These are phyloP conservation scores for Pulveroboletus sp. DNA, from an alignment of 1,284 basidiomycete genomes.

Conservation along the genomic window DNA sequence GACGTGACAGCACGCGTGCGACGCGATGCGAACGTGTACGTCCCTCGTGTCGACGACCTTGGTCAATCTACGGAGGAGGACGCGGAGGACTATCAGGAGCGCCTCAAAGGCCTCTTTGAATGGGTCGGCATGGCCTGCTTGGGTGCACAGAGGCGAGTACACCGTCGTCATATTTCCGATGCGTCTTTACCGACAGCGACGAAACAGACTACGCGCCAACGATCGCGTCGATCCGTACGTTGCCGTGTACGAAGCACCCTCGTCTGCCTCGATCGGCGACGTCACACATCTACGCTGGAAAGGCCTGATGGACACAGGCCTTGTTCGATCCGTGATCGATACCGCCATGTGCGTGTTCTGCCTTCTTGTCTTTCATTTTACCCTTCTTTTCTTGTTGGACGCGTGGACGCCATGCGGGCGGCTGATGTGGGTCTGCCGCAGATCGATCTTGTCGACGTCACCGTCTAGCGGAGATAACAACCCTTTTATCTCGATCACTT, in stretches of 20 bases:
- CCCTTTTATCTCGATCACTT: slow-evolving; percentile 17
- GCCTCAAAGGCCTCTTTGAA: slow-evolving; percentile 54
- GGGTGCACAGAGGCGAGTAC: slow-evolving; percentile 42
- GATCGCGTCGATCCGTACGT: slow-evolving; percentile 49
- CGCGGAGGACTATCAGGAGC: slow-evolving; percentile 50
- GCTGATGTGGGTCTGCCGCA: slow-evolving; percentile 4
- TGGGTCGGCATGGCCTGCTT: slow-evolving; percentile 67
- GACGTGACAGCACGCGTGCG: slow-evolving; percentile 16
- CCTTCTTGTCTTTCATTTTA: background rate
- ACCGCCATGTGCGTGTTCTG: slow-evolving; percentile 37
- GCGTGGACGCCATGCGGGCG: slow-evolving; percentile 2
- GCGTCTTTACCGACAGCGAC: background rate
- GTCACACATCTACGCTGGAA: slow-evolving; percentile 57
- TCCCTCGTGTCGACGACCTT: slow-evolving; percentile 39
- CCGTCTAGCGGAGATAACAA: slow-evolving; percentile 1
- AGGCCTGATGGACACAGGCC: slow-evolving; percentile 53
- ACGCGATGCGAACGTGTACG: slow-evolving; percentile 33
- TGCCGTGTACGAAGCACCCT: slow-evolving; percentile 42
- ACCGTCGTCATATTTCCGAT: background rate
- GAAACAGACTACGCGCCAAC: slow-evolving; percentile 39
- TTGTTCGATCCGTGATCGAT: slow-evolving; percentile 53
- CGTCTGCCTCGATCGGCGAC: slow-evolving; percentile 44
- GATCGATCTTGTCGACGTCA: slow-evolving; percentile 20
- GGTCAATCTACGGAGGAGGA: slow-evolving; percentile 26
- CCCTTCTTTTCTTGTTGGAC: background rate